Conservation (phyloP, 2,329 filamentous ascomycete species). For the Xylaria sp. region DNA sequence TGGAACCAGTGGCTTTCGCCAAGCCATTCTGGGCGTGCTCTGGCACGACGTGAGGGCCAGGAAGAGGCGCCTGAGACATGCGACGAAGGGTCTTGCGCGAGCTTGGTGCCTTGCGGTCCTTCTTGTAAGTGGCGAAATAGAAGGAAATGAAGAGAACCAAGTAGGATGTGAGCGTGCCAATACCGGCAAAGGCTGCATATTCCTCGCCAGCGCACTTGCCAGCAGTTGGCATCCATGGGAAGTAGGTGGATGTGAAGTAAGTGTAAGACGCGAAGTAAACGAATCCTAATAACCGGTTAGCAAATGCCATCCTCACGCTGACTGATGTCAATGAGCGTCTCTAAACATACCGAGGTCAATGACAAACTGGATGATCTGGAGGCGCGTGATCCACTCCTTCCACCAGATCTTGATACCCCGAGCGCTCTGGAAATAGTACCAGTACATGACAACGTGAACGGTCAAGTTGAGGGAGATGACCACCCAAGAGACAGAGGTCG, state of each 20-base stretch:
- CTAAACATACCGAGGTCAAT: conserved; percentile 84
- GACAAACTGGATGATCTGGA: conserved; percentile 97
- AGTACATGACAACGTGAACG: conserved; percentile 99
- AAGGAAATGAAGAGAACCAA: conserved; percentile 98
- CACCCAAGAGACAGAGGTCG: conserved; percentile 94
- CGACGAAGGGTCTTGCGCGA: conserved; percentile 80
- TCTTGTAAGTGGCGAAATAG: conserved; percentile 97
- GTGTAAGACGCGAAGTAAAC: conserved; percentile 99
- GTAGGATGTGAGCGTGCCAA: conserved; percentile 92
- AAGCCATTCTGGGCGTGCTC: conserved; percentile 64
- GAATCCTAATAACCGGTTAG: conserved; percentile 70
- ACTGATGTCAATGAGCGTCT: background rate
- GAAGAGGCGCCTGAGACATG: conserved; percentile 74
- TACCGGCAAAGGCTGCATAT: conserved; percentile 92
- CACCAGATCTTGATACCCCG: conserved; percentile 97
- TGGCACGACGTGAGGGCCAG: conserved; percentile 83
- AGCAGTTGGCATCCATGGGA: conserved; percentile 80
- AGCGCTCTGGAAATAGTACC: conserved; percentile 99
- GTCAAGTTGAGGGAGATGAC: conserved; percentile 90
- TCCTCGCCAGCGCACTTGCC: conserved; percentile 95
- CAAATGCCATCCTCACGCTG: conserved; percentile 1
- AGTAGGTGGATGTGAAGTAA: conserved; percentile 95
- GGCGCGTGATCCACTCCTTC: conserved; percentile 99
- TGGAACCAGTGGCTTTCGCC: conserved; percentile 64
- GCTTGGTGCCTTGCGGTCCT: conserved; percentile 79